phyloP scores from a whole-genome alignment of 148 eudicot genomes.

The Limonium bicolor region DNA sequence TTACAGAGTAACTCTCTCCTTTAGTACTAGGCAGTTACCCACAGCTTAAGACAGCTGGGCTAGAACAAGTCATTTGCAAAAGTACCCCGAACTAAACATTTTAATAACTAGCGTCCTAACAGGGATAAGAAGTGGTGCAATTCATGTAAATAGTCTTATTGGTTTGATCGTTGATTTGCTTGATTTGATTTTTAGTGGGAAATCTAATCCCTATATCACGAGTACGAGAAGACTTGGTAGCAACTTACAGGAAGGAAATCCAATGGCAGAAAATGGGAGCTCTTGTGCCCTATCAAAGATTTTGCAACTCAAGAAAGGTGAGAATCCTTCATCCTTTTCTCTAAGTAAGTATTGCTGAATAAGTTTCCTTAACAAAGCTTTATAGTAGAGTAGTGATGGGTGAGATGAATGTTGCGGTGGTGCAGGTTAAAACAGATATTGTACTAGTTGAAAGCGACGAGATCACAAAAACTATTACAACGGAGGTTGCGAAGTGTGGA shows the following conservation, averaged over 20 bases:
- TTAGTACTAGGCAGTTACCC: no score
- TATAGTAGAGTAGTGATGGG: background rate
- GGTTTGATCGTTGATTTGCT: conserved; percentile 1
- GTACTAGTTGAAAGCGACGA: conserved; percentile 68
- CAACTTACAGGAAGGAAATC: conserved; percentile 52
- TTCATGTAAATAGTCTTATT: no score
- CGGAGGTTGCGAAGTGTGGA: conserved; percentile 18
- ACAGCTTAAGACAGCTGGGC: no score
- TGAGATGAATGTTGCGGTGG: background rate
- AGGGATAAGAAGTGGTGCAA: no score
- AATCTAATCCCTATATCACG: conserved; percentile 53
- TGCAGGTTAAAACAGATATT: conserved; percentile 62
- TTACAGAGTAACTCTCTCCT: no score
- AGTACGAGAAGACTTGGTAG: conserved; percentile 65
- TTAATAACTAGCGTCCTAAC: no score
- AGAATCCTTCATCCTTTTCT: background rate
- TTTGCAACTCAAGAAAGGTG: conserved; percentile 38
- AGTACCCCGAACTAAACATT: no score
- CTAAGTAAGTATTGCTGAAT: no score
- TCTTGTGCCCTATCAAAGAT: conserved; percentile 47
- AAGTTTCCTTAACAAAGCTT: no score
- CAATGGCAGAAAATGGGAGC: conserved; percentile 61
- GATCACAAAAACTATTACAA: conserved; percentile 29
- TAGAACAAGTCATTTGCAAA: no score
- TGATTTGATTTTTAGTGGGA: conserved; percentile 46